phyloP scores from a whole-genome alignment of 2,329 filamentous ascomycete genomes.

The Coniochaeta hoffmannii region DNA sequence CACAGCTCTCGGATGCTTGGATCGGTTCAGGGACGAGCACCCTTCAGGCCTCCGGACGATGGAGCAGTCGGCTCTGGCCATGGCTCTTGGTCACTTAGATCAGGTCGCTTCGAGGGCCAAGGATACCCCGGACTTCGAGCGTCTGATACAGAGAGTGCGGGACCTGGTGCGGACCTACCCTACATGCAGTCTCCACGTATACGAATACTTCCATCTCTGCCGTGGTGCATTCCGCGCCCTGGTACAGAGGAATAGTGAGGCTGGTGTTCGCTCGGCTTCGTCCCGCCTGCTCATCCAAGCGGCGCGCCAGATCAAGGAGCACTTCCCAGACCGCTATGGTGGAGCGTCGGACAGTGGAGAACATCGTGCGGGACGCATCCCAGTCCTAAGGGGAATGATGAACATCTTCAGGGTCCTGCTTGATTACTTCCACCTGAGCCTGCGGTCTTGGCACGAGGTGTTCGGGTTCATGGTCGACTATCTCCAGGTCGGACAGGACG shows the following conservation, averaged over 20 bases:
- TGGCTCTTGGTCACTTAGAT: slow-evolving; percentile 60
- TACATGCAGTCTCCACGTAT: slow-evolving; percentile 49
- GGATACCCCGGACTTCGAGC: slow-evolving; percentile 55
- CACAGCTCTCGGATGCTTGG: slow-evolving; percentile 51
- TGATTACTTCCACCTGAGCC: slow-evolving; percentile 51
- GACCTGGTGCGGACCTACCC: slow-evolving; percentile 41
- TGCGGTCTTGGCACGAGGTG: slow-evolving; percentile 68
- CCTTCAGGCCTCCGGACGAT: slow-evolving; percentile 41
- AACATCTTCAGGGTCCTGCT: slow-evolving; percentile 49
- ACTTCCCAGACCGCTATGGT: slow-evolving; percentile 40
- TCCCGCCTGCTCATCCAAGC: slow-evolving; percentile 44
- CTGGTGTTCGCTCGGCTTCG: slow-evolving; percentile 44
- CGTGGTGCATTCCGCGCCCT: slow-evolving; percentile 55
- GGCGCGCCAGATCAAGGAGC: slow-evolving; percentile 42
- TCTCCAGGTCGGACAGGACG: slow-evolving; percentile 50
- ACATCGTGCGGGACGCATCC: slow-evolving; percentile 19
- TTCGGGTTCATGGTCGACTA: slow-evolving; percentile 66
- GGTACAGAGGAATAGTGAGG: slow-evolving; percentile 53
- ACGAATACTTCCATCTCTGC: slow-evolving; percentile 52
- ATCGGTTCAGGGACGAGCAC: slow-evolving; percentile 35
- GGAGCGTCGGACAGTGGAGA: slow-evolving; percentile 21
- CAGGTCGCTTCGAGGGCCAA: slow-evolving; percentile 68
- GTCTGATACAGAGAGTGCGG: slow-evolving; percentile 33
- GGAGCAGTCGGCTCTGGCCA: slow-evolving; percentile 44
- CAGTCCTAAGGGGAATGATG: slow-evolving; percentile 31